A percentile compares a stretch with the other conserved stretches of the same genome.
These are phyloP conservation scores for Trichoderma parareesei DNA, from an alignment of 495 filamentous ascomycete genomes.

Conservation along the genomic window DNA sequence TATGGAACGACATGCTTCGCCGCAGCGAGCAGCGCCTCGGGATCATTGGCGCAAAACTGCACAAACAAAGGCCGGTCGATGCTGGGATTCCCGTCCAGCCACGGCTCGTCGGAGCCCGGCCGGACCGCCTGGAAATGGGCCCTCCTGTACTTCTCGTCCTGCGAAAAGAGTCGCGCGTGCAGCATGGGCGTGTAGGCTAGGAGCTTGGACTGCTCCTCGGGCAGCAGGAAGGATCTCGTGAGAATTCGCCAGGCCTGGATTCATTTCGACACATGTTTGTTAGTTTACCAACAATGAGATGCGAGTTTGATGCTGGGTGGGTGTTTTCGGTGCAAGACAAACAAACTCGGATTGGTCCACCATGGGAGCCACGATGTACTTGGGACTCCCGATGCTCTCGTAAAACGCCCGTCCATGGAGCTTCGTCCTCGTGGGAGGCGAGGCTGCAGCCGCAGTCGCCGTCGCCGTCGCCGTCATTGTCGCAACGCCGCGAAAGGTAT, in stretches of 20 bases:
- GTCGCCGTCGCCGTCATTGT: slow-evolving; percentile 16
- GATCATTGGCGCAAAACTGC: slow-evolving; percentile 92
- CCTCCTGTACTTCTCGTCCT: slow-evolving; percentile 65
- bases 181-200: slow-evolving; percentile 93
- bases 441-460: slow-evolving; percentile 7
- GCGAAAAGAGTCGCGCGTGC: slow-evolving; percentile 76
- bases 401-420: slow-evolving; percentile 84
- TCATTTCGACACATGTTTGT: slow-evolving; percentile 9
- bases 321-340: slow-evolving; percentile 33
- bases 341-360: slow-evolving; percentile 98
- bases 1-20: slow-evolving; percentile 68
- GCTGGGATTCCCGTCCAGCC: slow-evolving; percentile 77
- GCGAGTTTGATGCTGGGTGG: background rate
- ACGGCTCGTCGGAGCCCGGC: slow-evolving; percentile 24
- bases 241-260: slow-evolving; percentile 88
- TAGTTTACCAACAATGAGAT: slow-evolving; percentile 12
- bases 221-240: slow-evolving; percentile 76
- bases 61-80: slow-evolving; percentile 86
- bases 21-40: slow-evolving; percentile 65
- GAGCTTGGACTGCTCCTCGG: slow-evolving; percentile 46
- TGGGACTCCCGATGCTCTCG: slow-evolving; percentile 84
- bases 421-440: slow-evolving; percentile 32
- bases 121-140: slow-evolving; percentile 54
- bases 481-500: slow-evolving; percentile 4
- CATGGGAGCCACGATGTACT: slow-evolving; percentile 90